Evolutionary conservation across 306 rosid species (phyloP).

Genomic region (Hylodesmum podocarpum): DNA sequence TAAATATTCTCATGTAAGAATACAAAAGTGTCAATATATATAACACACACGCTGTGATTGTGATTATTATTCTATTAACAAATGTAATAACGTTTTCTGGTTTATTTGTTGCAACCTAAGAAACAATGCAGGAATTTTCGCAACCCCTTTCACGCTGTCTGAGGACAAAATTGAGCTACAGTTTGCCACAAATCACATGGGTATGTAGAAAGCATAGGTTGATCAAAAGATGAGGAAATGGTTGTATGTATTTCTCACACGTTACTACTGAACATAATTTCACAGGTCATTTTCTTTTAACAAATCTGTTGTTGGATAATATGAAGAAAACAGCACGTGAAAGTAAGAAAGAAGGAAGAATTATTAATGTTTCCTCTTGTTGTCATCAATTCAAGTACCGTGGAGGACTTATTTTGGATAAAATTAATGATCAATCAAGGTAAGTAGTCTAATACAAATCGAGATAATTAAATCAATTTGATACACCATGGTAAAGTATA

Average conservation of each 20-base stretch:
- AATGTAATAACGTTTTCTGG: slow-evolving; percentile 1
- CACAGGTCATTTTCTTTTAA: slow-evolving; percentile 88
- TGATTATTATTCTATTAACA: background rate
- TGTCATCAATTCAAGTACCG: slow-evolving; percentile 52
- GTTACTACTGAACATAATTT: background rate
- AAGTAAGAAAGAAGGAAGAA: slow-evolving; percentile 76
- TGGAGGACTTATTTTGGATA: slow-evolving; percentile 71
- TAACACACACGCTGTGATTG: background rate
- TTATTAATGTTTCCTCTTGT: slow-evolving; percentile 80
- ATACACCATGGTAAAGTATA: no score
- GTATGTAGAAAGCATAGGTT: slow-evolving; percentile 33
- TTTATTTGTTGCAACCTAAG: slow-evolving; percentile 46
- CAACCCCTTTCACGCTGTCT: slow-evolving; percentile 62
- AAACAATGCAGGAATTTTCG: slow-evolving; percentile 91
- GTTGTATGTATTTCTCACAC: background rate
- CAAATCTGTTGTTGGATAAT: slow-evolving; percentile 72
- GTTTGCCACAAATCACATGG: slow-evolving; percentile 84
- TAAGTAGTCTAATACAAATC: slow-evolving; percentile 2
- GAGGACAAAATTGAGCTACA: slow-evolving; percentile 79
- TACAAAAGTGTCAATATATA: background rate
- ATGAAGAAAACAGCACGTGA: slow-evolving; percentile 70
- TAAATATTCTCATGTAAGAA: slow-evolving; percentile 80
- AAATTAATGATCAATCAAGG: slow-evolving; percentile 67
- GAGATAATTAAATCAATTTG: no score
- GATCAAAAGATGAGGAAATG: background rate